phyloP scores from a whole-genome alignment of 495 filamentous ascomycete genomes.

The Penicillium steckii region DNA sequence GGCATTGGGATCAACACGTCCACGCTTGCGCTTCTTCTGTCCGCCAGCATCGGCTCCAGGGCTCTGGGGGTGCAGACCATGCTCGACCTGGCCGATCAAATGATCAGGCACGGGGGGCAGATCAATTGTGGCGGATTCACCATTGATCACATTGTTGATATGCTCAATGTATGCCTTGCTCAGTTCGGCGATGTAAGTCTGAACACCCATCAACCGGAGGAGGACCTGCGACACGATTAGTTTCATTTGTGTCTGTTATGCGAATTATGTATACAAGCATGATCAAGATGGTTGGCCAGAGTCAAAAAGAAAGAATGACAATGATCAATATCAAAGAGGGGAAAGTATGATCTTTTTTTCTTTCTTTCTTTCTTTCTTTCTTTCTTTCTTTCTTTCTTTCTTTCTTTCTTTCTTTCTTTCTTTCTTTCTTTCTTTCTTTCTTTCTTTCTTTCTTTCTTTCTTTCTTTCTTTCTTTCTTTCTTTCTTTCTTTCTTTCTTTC shows the following conservation, averaged over 20 bases:
- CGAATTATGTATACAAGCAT: background rate
- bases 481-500: too few species aligned
- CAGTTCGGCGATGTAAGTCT: constrained; percentile 69
- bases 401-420: too few species aligned
- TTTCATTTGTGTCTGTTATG: background rate
- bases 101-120: constrained; percentile 48
- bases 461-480: too few species aligned
- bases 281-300: too few species aligned
- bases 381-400: too few species aligned
- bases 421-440: too few species aligned
- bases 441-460: too few species aligned
- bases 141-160: constrained; percentile 72
- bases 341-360: too few species aligned
- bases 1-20: constrained; percentile 81
- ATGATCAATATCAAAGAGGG: too few species aligned
- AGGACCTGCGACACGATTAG: constrained; percentile 56
- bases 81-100: constrained; percentile 43
- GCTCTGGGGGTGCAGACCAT: constrained; percentile 38
- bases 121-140: constrained; percentile 53
- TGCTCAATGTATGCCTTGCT: constrained; percentile 79
- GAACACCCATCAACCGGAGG: constrained; percentile 67
- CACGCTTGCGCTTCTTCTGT: constrained; percentile 85
- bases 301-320: too few species aligned
- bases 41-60: constrained; percentile 48
- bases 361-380: too few species aligned